Evolutionary conservation across 257 asterid genomes (phyloP), one percentile per base, ranked within the genome.

Genomic region (Salvia hispanica): DNA sequence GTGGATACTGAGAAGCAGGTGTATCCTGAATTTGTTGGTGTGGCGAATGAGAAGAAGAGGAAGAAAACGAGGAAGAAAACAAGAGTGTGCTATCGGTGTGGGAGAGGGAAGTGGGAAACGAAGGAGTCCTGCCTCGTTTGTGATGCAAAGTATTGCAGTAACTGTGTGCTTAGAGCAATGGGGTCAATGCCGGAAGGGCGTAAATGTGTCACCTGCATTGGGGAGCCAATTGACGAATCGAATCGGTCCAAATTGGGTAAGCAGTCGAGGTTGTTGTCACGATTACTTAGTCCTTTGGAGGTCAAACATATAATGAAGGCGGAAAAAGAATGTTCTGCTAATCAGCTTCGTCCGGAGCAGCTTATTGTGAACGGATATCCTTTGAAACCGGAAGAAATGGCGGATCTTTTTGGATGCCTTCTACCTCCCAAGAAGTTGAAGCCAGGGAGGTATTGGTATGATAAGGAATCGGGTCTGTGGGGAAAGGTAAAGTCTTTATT

Each of bases 111-210:
- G 78, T 88, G 98, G 98, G 96, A 90, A 63, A 74, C 83, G 0
- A 88, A 90, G 77, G 98, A 90, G 76, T 79, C 89, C 1, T 92
- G 98, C 72, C 60, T 92, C 18, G 98, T 85, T 25, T 92, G 98
- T 77, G 92, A 88, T 70, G 92, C 88, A 0, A 88, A 81, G 48
- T 90, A 86, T 74, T 93, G 98, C 76, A 79, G 96, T 75, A 85
- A 76, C 70, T 93, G 98, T 74, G 97, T 90, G 83, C 95, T 93
- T 4, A 84, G 96, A 75, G 97, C 97, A 47, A 93, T 92, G 98
- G 98, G 98, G 28, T 90, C 98, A 0, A 92, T 93, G 98, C 97
- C 97, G 1, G 98, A 90, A 75, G 96, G 97, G 69, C 86, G 98
- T 4, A 93, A 90, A 72, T 93, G 98, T 71, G 96, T 93, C 33